These are phyloP conservation scores for Trichophyton mentagrophytes DNA, from an alignment of 2,329 filamentous ascomycete species.

Conservation along the genomic window DNA sequence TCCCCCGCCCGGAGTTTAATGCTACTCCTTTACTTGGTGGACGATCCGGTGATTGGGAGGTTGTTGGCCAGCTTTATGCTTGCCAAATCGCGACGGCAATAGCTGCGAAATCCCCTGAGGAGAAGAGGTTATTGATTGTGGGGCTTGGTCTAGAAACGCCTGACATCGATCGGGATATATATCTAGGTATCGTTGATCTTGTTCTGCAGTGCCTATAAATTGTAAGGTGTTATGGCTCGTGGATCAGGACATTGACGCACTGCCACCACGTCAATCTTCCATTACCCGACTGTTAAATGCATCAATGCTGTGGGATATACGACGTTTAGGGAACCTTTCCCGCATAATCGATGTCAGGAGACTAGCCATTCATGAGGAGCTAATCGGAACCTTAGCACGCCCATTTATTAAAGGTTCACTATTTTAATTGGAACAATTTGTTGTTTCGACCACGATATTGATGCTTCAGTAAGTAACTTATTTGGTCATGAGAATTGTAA, in stretches of 20 bases:
- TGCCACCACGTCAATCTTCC: too few species aligned
- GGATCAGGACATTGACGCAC: neutral
- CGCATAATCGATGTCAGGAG: too few species aligned
- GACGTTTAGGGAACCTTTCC: too few species aligned
- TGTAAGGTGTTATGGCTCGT: neutral
- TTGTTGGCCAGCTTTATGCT: constrained; percentile 74
- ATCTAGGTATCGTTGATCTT: constrained; percentile 33
- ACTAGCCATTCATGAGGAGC: too few species aligned
- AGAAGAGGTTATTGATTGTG: constrained; percentile 47
- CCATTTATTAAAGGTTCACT: too few species aligned
- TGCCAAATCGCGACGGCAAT: constrained; percentile 78
- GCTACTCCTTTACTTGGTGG: constrained; percentile 79
- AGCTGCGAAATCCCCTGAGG: constrained; percentile 53
- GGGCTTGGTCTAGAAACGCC: constrained; percentile 43
- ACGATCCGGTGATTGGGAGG: constrained; percentile 65
- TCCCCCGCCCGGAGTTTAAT: constrained; percentile 71
- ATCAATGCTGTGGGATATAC: too few species aligned
- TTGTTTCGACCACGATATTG: too few species aligned
- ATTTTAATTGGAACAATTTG: too few species aligned
- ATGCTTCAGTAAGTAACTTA: too few species aligned
- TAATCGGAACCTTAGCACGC: too few species aligned
- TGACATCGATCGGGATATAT: constrained; percentile 29
- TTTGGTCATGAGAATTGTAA: too few species aligned
- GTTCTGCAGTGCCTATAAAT: constrained; percentile 31
- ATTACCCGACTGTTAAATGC: too few species aligned